These are phyloP conservation scores for Casuarina equisetifolia DNA, from an alignment of 306 rosid genomes.

Conservation along the genomic window DNA sequence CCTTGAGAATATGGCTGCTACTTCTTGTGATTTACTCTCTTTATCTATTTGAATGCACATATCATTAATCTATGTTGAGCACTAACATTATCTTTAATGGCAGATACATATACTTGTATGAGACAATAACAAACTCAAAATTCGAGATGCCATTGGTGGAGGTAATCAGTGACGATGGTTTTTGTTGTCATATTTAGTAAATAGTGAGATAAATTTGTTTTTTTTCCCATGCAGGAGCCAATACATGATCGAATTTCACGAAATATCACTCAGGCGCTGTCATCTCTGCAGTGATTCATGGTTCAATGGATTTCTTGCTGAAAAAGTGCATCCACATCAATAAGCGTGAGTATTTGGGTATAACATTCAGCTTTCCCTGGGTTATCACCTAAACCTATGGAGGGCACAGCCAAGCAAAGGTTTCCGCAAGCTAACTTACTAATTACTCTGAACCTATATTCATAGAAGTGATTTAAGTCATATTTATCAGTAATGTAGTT, in stretches of 20 bases:
- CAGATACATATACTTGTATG: constrained; percentile 91
- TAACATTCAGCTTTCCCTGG: background rate
- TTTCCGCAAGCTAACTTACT: background rate
- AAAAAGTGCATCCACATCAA: too few species aligned
- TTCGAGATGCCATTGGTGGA: constrained; percentile 54
- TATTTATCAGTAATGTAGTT: too few species aligned
- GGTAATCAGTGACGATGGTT: constrained; percentile 39
- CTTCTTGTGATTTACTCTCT: constrained; percentile 7
- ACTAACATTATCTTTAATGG: constrained; percentile 21
- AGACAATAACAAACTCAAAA: constrained; percentile 79
- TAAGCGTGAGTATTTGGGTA: background rate
- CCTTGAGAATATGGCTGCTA: background rate
- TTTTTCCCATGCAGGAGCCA: constrained; percentile 54
- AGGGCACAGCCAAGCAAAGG: background rate
- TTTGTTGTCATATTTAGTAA: background rate
- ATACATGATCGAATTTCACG: constrained; percentile 80
- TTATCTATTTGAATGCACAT: background rate
- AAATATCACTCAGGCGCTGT: constrained; percentile 65
- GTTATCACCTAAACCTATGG: background rate
- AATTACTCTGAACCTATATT: background rate
- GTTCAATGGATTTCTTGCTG: background rate
- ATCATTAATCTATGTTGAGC: background rate
- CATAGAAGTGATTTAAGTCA: too few species aligned
- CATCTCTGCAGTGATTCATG: constrained; percentile 45
- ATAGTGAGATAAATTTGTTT: constrained; percentile 10